Base-by-base conservation (phyloP, 2,329 filamentous ascomycete species). In the Ophiostoma novo-ulmi region DNA sequence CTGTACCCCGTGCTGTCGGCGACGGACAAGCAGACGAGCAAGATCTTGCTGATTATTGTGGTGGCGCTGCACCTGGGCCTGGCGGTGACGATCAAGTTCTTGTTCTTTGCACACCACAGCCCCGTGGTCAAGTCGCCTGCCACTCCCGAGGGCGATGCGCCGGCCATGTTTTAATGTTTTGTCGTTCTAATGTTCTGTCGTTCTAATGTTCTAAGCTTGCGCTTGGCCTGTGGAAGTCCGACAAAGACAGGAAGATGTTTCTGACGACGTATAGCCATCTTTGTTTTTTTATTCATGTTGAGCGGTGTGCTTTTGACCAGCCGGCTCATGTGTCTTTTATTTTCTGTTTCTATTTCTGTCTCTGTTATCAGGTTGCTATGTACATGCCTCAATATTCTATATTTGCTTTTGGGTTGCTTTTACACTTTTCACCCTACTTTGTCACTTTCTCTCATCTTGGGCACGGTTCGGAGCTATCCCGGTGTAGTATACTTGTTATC, bases 1-100 rank as follows among this genome's bases (percentile, higher is more conserved):
- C 80, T 97, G 75, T 96, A 92, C 80, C 95, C 95, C 0, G 91
- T 99, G 22, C 87, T 99, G 73, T 95, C 89, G 79, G 94, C 94
- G 66, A 97, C 94, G 44, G 95, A 98, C 80, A 89, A 89, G 73
- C 93, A 97, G 83, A 93, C 92, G 35, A 95, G 92, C 80, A 97
- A 96, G 85, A 85, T 93, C 31, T 81, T 99, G 73, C 84, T 99
- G 72, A 83, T 98, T 69, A 83, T 94, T 31, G 94, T 99, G 36
- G 86, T 98, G 39, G 85, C 87, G 39, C 83, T 98, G 73, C 95
- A 99, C 81, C 89, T 93, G 38, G 95, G 91, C n/a, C 84, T 99
- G 75, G 88, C 94, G 1, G 87, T 98, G 76, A 92, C 94, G 5
- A 98, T 99, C 81, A 98, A 98, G 85, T 90, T 97, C 72, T 82